A percentile compares a stretch with the other conserved stretches of the same genome.
These are phyloP conservation scores for Aspergillus eucalypticola DNA, from an alignment of 2,329 filamentous ascomycete species.

Conservation along the genomic window DNA sequence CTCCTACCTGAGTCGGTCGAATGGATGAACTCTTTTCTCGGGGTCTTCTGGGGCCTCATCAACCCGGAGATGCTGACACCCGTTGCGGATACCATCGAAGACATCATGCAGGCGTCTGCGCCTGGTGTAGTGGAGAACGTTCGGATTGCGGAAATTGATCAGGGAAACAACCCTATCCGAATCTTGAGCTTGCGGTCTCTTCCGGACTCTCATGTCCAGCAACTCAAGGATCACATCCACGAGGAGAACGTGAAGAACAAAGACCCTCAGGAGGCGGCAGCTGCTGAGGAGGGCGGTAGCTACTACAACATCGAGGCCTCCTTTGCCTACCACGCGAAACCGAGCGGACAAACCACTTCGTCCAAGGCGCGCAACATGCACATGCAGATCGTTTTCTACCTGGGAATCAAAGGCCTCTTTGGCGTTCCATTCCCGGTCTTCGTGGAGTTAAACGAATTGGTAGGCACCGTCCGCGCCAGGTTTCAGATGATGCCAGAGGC, in stretches of 20 bases:
- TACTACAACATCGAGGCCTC: slow-evolving; percentile 92
- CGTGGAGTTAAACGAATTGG: slow-evolving; percentile 86
- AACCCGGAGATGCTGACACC: slow-evolving; percentile 94
- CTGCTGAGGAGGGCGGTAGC: slow-evolving; percentile 85
- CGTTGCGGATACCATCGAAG: slow-evolving; percentile 88
- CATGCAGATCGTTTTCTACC: slow-evolving; percentile 92
- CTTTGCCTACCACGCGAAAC: slow-evolving; percentile 86
- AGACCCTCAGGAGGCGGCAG: slow-evolving; percentile 82
- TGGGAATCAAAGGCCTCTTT: slow-evolving; percentile 85
- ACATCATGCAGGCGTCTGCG: slow-evolving; percentile 95
- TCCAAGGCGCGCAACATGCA: slow-evolving; percentile 93
- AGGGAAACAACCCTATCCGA: slow-evolving; percentile 85
- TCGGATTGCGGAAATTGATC: slow-evolving; percentile 89
- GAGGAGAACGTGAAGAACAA: slow-evolving; percentile 77
- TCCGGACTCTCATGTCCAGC: slow-evolving; percentile 76
- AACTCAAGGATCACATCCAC: slow-evolving; percentile 79
- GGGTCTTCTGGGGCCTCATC: slow-evolving; percentile 83
- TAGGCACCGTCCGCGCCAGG: slow-evolving; percentile 80
- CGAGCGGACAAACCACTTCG: slow-evolving; percentile 67
- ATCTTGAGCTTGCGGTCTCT: slow-evolving; percentile 85
- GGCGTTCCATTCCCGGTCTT: slow-evolving; percentile 85
- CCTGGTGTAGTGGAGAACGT: slow-evolving; percentile 92
- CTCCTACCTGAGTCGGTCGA: slow-evolving; percentile 89
- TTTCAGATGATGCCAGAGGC: slow-evolving; percentile 86
- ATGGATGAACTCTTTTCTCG: slow-evolving; percentile 91